These are phyloP conservation scores for Phytophthora kernoviae DNA, from an alignment of 352 stramenopile genomes.

Conservation along the genomic window DNA sequence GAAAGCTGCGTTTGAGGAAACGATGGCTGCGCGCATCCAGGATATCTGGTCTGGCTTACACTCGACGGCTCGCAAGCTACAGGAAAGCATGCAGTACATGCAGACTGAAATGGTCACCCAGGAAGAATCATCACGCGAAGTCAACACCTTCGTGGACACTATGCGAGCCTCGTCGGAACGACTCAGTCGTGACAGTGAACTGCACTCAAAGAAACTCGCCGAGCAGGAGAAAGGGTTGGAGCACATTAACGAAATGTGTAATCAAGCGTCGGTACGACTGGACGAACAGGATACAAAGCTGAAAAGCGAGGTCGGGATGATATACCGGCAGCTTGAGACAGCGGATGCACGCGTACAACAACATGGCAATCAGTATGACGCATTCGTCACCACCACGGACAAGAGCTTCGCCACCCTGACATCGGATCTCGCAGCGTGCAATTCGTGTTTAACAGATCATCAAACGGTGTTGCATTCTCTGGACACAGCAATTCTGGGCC, in stretches of 20 bases:
- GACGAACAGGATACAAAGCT: constrained; percentile 33
- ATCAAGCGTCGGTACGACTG: constrained; percentile 28
- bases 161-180: constrained; percentile 26
- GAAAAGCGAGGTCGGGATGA: constrained; percentile 25
- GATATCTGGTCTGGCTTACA: constrained; percentile 61
- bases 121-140: constrained; percentile 43
- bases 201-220: constrained; percentile 18
- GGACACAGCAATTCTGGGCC: constrained; percentile 26
- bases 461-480: constrained; percentile 36
- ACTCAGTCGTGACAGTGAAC: constrained; percentile 24
- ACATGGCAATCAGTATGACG: constrained; percentile 26
- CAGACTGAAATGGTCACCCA: constrained; percentile 55
- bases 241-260: constrained; percentile 33
- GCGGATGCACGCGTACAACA: constrained; percentile 12
- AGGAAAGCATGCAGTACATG: constrained; percentile 45
- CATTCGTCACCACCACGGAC: constrained; percentile 34
- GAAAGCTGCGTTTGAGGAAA: constrained; percentile 57
- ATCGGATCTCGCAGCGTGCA: constrained; percentile 33
- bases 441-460: constrained; percentile 36
- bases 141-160: constrained; percentile 30
- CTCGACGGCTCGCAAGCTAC: constrained; percentile 34
- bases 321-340: constrained; percentile 23
- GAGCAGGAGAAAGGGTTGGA: constrained; percentile 40
- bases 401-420: constrained; percentile 36
- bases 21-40: constrained; percentile 51